Evolutionary conservation across 164 flowering plant genomes (phyloP), one percentile per base, ranked within the genome.

Genomic region (Stephania cephalantha): DNA sequence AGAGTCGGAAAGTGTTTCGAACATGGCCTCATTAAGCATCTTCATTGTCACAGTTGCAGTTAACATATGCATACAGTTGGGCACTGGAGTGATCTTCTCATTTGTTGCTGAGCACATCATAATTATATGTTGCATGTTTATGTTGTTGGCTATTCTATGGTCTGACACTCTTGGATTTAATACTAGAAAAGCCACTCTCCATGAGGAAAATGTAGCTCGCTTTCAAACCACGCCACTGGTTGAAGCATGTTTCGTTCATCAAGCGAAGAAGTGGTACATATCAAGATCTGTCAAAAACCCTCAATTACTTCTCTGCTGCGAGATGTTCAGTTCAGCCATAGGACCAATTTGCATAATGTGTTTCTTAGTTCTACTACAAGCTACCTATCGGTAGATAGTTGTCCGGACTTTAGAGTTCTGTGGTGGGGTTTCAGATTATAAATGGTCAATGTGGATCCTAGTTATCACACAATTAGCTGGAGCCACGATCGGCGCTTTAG

Each of bases 121-220:
- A n/a, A 58, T 58, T 20, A 15, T 58, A 17, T 58, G 65, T 17
- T 58, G 65, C 22, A 58, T n/a, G 65, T 17, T 58, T 18, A n/a
- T 58, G 65, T 17, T 67, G 70, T 45, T 74, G 4, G 12, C 18
- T 2, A 9, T 65, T 58, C 20, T 74, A 9, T 74, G 76, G 76
- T 42, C 31, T 25, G 46, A 53, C 13, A 29, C 22, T 22, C 7
- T 44, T 15, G 11, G 2, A 5, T 22, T 42, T 12, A 46, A 10
- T 31, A 2, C 6, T 3, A n/a, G 2, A 9, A 10, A 11, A 20
- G 11, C 4, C 50, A 22, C 46, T 18, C 15, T 35, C 12, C 0
- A 11, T 11, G 55, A 50, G 0, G 15, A 7, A 50, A 50, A 50
- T 9, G 25, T 45, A 45, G n/a, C 18, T 7, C 5, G 15, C 55